Evolutionary conservation across 2,329 filamentous ascomycete genomes (phyloP), one percentile per base, ranked within the genome.

Genomic region (Fusarium torreyae): DNA sequence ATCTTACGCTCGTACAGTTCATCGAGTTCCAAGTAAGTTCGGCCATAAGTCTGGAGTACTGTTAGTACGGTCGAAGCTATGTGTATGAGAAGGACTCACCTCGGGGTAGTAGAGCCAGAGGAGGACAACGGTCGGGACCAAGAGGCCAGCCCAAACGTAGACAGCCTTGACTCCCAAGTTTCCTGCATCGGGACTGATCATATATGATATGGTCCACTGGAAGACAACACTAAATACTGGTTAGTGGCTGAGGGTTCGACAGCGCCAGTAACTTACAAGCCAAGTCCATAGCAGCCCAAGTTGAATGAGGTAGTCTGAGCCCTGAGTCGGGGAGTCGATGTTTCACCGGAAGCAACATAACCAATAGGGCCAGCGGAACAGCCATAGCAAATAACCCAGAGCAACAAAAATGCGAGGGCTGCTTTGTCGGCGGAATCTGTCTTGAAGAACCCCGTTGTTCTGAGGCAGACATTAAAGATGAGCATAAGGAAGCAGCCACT

Each of bases 11-110:
- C 55, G 31, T 63, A 63, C 20, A 63, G 55, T 26, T 63, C 59
- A 6, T 63, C 59, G 18, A 63, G 59, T 11, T 63, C 59, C 59
- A 45, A 59, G 15, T 63, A 63, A 17, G 55, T 63, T 63, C 59
- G 59, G 10, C 59, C 59, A 14, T 63, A 63, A 7, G 55, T 63
- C 59, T 63, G 5, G 15, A 13, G 24, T 15, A 38, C 4, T 31
- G 10, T 31, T 4, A 31, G 28, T 31, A 31, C 28, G 5, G 10
- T 13, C 10, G 10, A 31, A 31, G 10, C 9, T 11, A 28, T 13
- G 28, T 11, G 28, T 31, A 31, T 11, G 28, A 11, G 28, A 5
- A 31, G 9, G 5, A 31, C 28, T 31, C 28, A 31, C 28, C 28
- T 31, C 28, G 3, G 50, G 50, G 2, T 59, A 59, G 14, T 36